Conservation (phyloP, 208 protist species). For the Wallacemonas sp. region DNA sequence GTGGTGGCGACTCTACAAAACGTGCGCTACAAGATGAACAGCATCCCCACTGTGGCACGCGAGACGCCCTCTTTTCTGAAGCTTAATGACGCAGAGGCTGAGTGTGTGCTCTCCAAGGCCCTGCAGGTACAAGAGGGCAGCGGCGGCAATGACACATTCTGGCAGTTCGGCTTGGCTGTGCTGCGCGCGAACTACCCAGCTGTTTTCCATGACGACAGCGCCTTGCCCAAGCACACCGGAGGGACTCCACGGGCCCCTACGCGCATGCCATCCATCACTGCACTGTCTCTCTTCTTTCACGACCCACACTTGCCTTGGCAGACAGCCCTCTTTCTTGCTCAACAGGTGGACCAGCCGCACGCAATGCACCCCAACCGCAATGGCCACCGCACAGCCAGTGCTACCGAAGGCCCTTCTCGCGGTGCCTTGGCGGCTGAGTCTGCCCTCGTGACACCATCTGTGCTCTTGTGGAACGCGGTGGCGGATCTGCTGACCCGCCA, state of each 20-base stretch:
- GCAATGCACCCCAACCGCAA: too few species aligned
- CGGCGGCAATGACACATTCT: conserved; percentile 29
- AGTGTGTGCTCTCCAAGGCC: conserved; percentile 57
- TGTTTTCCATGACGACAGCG: background rate
- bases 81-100: conserved; percentile 49
- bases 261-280: conserved; percentile 26
- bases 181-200: conserved; percentile 37
- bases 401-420: too few species aligned
- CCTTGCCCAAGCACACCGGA: background rate
- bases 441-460: background rate
- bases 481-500: conserved; percentile 22
- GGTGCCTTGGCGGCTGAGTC: background rate
- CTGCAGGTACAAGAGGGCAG: conserved; percentile 3
- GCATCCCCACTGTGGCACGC: too few species aligned
- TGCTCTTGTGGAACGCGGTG: conserved; percentile 24
- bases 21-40: background rate
- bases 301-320: conserved; percentile 41
- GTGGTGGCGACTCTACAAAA: conserved; percentile 31
- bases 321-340: conserved; percentile 31
- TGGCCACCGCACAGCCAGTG: too few species aligned
- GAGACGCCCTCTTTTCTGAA: too few species aligned
- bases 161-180: conserved; percentile 41
- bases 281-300: conserved; percentile 49
- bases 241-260: too few species aligned
- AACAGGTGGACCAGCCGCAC: background rate